Evolutionary conservation across 2,329 filamentous ascomycete species (phyloP), one percentile per base, ranked within the genome.

Genomic region (Moelleriella libera): DNA sequence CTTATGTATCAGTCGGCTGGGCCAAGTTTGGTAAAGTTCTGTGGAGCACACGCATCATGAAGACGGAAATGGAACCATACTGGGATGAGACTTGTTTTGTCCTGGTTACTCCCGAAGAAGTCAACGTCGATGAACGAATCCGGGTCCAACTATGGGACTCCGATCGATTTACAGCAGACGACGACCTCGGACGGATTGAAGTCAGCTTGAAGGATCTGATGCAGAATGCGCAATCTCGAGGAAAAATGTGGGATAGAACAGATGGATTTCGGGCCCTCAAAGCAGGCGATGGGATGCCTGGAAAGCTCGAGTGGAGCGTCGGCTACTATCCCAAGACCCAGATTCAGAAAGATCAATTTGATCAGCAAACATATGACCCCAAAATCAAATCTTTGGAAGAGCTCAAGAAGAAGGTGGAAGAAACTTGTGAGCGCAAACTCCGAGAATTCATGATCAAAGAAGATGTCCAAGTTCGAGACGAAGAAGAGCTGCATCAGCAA

Each of bases 91-190:
- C 78, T 45, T 75, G 75, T 28, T 82, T 76, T 49, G 64, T 88
- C n/a, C 66, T 85, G 1, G 82, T 88, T 1, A 80, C 81, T 0
- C 72, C 79, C 0, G 78, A 85, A 52, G 83, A 88, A 58, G 61
- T 88, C 9, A 83, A 88, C 51, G 82, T 85, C 0, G 75, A 81
- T 28, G 83, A 86, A 61, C 78, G 75, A 34, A 60, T 88, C 8
- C 74, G 82, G 3, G 57, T 88, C 1, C 82, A 87, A 56, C 67
- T 88, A 0, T 88, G 83, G 83, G 84, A 88, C 54, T 85, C 81
- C 2, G 84, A 88, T 58, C 78, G 79, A 42, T 73, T 77, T 46
- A 82, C 78, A 2, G 83, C 83, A 1, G 83, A 88, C 56, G 83
- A 88, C 54, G 83, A 88, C 55, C 68, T 88, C 1, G 83, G 84